phyloP scores from a whole-genome alignment of 2,329 filamentous ascomycete genomes.

The Fusarium acutatum region DNA sequence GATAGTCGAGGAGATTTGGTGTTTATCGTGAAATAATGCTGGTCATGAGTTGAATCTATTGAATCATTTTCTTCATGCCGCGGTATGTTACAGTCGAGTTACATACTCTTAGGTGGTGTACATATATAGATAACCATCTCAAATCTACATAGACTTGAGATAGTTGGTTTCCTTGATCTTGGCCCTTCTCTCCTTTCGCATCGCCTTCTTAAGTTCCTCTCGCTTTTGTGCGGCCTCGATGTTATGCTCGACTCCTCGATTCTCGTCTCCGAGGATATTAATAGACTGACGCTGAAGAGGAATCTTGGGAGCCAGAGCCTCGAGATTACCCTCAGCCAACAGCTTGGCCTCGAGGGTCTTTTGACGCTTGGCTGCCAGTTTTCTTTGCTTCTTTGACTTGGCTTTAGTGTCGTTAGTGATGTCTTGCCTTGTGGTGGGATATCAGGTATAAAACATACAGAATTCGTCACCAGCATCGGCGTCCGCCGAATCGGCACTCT shows the following conservation, averaged over 20 bases:
- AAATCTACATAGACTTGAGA: constrained; percentile 76
- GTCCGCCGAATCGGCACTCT: constrained; percentile 57
- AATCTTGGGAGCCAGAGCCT: constrained; percentile 72
- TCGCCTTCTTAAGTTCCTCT: constrained; percentile 71
- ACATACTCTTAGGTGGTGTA: constrained; percentile 38
- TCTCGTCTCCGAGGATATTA: constrained; percentile 69
- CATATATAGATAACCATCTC: constrained; percentile 28
- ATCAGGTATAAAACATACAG: constrained; percentile 65
- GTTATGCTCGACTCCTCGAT: constrained; percentile 54
- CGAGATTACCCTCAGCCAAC: constrained; percentile 71
- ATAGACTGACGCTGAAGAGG: constrained; percentile 81
- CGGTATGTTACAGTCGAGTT: constrained; percentile 42
- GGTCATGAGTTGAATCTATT: background rate
- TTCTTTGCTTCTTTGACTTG: constrained; percentile 85
- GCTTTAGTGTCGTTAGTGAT: constrained; percentile 56
- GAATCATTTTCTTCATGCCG: constrained; percentile 15
- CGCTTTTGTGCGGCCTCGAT: constrained; percentile 60
- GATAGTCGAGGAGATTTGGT: background rate
- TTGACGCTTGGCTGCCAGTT: constrained; percentile 72
- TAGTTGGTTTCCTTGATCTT: constrained; percentile 88
- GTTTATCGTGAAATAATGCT: background rate
- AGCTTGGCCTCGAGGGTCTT: constrained; percentile 65
- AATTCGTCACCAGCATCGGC: constrained; percentile 76
- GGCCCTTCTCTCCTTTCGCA: constrained; percentile 78
- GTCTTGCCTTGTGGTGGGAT: background rate